A percentile compares a stretch with the other conserved stretches of the same genome.
phyloP scores from a whole-genome alignment of 2,329 filamentous ascomycete genomes.

The Pestalotiopsis sp. region DNA sequence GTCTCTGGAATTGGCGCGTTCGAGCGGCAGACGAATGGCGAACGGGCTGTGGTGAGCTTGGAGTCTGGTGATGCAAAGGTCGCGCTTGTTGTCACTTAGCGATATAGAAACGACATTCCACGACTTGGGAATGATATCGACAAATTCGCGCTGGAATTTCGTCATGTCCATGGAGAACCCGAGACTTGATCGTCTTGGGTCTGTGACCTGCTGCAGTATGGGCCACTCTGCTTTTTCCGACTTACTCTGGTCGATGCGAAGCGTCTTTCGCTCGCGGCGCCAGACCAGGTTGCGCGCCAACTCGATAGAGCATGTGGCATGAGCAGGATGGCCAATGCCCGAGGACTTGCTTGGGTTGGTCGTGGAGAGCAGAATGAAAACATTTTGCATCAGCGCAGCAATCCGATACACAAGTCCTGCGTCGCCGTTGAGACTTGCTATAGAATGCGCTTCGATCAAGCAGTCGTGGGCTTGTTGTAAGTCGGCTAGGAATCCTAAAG shows the following conservation, averaged over 20 bases:
- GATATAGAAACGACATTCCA: slow-evolving; percentile 90
- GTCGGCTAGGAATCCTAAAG: slow-evolving; percentile 57
- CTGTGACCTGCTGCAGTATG: slow-evolving; percentile 30
- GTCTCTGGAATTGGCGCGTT: slow-evolving; percentile 79
- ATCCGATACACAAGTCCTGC: slow-evolving; percentile 64
- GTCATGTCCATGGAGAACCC: slow-evolving; percentile 53
- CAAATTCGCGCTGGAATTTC: slow-evolving; percentile 75
- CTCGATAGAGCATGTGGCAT: slow-evolving; percentile 68
- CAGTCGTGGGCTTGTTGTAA: slow-evolving; percentile 67
- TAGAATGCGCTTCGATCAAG: slow-evolving; percentile 64
- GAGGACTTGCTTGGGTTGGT: slow-evolving; percentile 51
- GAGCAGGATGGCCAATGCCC: slow-evolving; percentile 50
- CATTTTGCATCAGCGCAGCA: slow-evolving; percentile 64
- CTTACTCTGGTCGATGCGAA: slow-evolving; percentile 40
- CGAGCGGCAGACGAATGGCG: slow-evolving; percentile 81
- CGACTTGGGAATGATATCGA: slow-evolving; percentile 78
- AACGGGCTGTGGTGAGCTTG: slow-evolving; percentile 77
- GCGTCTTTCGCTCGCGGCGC: slow-evolving; percentile 62
- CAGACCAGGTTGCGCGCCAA: slow-evolving; percentile 70
- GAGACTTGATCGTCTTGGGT: slow-evolving; percentile 43
- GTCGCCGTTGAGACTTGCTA: slow-evolving; percentile 55
- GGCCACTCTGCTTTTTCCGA: slow-evolving; percentile 35
- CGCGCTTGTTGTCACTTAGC: slow-evolving; percentile 78
- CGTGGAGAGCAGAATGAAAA: slow-evolving; percentile 66
- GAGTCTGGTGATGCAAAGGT: slow-evolving; percentile 88